phyloP scores from a whole-genome alignment of 306 rosid species.

The Malus orientalis region DNA sequence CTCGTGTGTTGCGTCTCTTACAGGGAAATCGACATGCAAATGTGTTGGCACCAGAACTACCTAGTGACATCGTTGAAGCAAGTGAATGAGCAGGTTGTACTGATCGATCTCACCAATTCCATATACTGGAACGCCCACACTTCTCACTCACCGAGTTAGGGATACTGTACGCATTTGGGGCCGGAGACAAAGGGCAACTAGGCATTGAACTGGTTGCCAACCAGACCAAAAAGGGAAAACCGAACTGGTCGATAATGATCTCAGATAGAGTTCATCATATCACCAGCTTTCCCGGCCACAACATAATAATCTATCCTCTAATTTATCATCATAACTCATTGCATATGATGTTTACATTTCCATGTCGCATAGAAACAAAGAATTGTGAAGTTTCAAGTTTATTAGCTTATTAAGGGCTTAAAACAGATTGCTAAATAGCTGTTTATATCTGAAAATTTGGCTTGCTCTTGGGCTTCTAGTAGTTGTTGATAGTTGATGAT shows the following conservation, averaged over 20 bases:
- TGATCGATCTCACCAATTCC: slow-evolving; percentile 81
- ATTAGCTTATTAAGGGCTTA: slow-evolving; percentile 39
- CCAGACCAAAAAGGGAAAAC: slow-evolving; percentile 71
- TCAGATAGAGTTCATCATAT: slow-evolving; percentile 35
- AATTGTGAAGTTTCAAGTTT: slow-evolving; percentile 24
- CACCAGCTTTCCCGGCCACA: background rate
- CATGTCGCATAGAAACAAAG: slow-evolving; percentile 46
- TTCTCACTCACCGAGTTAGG: slow-evolving; percentile 82
- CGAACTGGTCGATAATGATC: slow-evolving; percentile 73
- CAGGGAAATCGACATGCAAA: slow-evolving; percentile 68
- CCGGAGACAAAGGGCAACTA: slow-evolving; percentile 88
- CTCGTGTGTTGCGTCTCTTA: background rate
- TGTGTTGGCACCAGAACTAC: slow-evolving; percentile 55
- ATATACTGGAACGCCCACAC: slow-evolving; percentile 93
- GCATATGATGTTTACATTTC: slow-evolving; percentile 41
- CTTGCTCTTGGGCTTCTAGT: slow-evolving; percentile 40
- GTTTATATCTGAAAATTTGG: slow-evolving; percentile 31
- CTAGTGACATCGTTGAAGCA: slow-evolving; percentile 58
- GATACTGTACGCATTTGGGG: slow-evolving; percentile 82
- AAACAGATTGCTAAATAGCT: slow-evolving; percentile 19
- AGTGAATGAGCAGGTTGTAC: slow-evolving; percentile 68
- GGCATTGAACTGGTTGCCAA: slow-evolving; percentile 64
- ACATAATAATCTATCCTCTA: slow-evolving; percentile 21
- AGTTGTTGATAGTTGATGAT: slow-evolving; percentile 30
- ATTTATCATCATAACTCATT: slow-evolving; percentile 39